These are phyloP conservation scores for Colletotrichum eleusines DNA, from an alignment of 2,329 filamentous ascomycete species.

Conservation along the genomic window DNA sequence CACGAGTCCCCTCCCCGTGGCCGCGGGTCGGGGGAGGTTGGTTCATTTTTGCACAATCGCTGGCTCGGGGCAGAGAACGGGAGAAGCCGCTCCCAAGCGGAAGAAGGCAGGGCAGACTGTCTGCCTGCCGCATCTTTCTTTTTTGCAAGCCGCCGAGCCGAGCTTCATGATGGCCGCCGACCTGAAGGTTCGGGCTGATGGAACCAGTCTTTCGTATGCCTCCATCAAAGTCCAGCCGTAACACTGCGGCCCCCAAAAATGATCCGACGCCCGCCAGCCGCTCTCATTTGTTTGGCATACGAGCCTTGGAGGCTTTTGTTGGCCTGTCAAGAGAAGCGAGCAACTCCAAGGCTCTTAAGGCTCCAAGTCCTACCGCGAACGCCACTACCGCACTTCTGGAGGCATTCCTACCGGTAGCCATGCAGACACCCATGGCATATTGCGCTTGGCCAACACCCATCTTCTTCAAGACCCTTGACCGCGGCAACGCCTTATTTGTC, in stretches of 20 bases:
- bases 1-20: background rate
- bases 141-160: background rate
- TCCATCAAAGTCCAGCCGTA: background rate
- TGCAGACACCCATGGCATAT: conserved; percentile 7
- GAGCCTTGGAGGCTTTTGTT: background rate
- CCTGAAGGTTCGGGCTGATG: background rate
- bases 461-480: conserved; percentile 11
- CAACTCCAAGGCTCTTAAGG: no score
- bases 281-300: background rate
- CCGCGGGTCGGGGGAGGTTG: conserved; percentile 8
- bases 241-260: background rate
- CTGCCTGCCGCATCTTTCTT: background rate
- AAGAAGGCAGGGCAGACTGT: no score
- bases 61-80: background rate
- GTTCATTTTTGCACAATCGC: background rate
- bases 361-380: conserved; percentile 15
- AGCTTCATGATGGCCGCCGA: background rate
- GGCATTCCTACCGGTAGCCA: no score
- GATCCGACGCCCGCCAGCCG: background rate
- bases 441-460: conserved; percentile 6
- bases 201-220: background rate
- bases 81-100: background rate
- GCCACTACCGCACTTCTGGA: conserved; percentile 20
- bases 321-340: conserved; percentile 4
- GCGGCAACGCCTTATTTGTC: conserved; percentile 17